Base-by-base conservation (phyloP, 768 basidiomycete genomes). In the Collybia sordida region DNA sequence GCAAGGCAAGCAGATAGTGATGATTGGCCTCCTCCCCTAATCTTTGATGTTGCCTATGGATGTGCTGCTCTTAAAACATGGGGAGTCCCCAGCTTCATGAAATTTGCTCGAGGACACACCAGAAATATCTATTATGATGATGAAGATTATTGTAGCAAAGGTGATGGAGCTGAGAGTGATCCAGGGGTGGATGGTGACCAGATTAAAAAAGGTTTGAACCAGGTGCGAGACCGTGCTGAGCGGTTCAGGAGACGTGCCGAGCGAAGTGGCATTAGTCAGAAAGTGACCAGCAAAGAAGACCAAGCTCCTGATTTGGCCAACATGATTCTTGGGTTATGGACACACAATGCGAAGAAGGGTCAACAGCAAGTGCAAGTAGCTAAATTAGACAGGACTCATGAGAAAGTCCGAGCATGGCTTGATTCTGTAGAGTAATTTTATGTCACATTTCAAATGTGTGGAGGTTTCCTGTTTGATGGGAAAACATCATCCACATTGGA, bases 41-140 rank as follows among this genome's bases (percentile, higher is more conserved):
- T 57, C 49, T 54, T 57, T 43, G 53, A 57, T 17, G 36, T 57
- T 28, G 53, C 56, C 17, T 57, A 57, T 45, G 56, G 56, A 42
- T 51, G 53, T 54, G 56, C 56, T 15, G 44, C 34, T 48, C 54
- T 58, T 50, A 58, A 55, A n/a, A 55, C 57, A 18, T 58, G 57
- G 57, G 56, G 54, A 43, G 51, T 49, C 50, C 23, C 53, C 45
- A 18, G 3, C 51, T 58, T 55, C 42, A 47, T 49, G 43, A 22
- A 24, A 40, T 49, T 55, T 22, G 50, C 53, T 42, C 53, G 40
- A 49, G 3, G n/a, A 45, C 36, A 23, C 47, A 54, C 56, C 21
- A 28, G 42, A 39, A 9, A 58, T 27, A 52, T 58, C 42, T 58
- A 58, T 43, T 58, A 58, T 31, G 39, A 45, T 23, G 15, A 54